Evolutionary conservation across 306 rosid genomes (phyloP).

Genomic region (Cotoneaster glaucophyllus): DNA sequence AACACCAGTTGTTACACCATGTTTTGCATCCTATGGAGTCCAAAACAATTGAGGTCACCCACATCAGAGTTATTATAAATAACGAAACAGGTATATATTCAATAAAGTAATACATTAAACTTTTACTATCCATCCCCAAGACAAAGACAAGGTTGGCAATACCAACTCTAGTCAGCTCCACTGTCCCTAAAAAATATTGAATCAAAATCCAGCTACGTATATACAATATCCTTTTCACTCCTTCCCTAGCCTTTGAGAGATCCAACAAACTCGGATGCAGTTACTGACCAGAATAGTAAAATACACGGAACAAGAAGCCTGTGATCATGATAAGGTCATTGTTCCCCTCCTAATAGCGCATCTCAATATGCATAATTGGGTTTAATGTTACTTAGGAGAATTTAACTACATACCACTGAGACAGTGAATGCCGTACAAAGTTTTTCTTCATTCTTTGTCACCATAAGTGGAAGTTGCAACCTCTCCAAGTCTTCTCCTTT

Average conservation of each 20-base stretch:
- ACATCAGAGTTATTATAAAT: background rate
- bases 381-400: background rate
- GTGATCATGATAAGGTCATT: background rate
- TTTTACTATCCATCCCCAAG: background rate
- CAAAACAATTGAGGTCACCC: conserved; percentile 10
- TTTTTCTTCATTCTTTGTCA: conserved; percentile 61
- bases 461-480: conserved; percentile 81
- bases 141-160: background rate
- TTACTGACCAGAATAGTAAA: background rate
- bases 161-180: background rate
- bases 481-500: conserved; percentile 71
- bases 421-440: conserved; percentile 76
- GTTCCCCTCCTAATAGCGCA: background rate
- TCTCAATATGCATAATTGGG: background rate
- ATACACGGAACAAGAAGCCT: background rate
- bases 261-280: background rate
- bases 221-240: background rate
- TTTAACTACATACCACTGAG: conserved; percentile 60
- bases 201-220: background rate
- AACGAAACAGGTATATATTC: background rate
- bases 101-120: background rate
- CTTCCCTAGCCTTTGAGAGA: background rate
- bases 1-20: conserved; percentile 88
- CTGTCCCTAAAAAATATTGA: background rate
- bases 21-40: conserved; percentile 60